Base-by-base conservation (phyloP, 108 stramenopile species). In the Cyclotella cryptica region DNA sequence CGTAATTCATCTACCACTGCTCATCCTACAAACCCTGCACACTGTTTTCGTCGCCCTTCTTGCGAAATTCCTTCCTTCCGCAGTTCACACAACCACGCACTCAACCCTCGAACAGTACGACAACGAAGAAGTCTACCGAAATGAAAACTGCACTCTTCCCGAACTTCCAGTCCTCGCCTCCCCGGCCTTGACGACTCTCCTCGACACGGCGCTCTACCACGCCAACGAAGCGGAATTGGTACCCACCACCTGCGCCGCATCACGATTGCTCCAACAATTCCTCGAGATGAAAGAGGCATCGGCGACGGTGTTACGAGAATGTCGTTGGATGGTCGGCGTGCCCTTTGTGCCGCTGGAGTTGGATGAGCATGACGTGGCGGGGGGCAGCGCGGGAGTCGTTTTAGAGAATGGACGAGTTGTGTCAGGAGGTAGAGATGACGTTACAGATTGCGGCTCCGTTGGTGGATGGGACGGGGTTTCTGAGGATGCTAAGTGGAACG, bases 201-300 rank as follows among this genome's bases (percentile, higher is more conserved):
- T 96, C 52, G 95, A 96, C 83, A 71, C 81, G 12, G 92, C 90
- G 10, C 78, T 96, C 10, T 93, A 85, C 72, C 84, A 86, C 12
- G 57, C 90, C 54, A 79, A 88, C 47, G 89, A 93, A 71, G 92
- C 86, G 58, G 88, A 92, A 71, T 54, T 96, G 57, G 87, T 89
- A 10, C 88, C 89, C 21, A 92, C 92, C 3, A 81, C 88, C 5
- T 83, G 67, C 39, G 71, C 91, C 30, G 86, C 86, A 15, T 80
- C 88, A 51, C 80, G 80, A 22, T 52, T 93, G 14, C 52, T 96
- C 28, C 57, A 76, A 21, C 22, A 74, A 66, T 69, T 75, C 35
- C 30, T 69, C 18, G 69, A 86, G 46, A 71, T 74, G 81, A 80
- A 81, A 52, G 84, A 84, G 54, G 47, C 53, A 19, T 47, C 71